phyloP scores from a whole-genome alignment of 768 basidiomycete genomes.

The Zangia roseola region DNA sequence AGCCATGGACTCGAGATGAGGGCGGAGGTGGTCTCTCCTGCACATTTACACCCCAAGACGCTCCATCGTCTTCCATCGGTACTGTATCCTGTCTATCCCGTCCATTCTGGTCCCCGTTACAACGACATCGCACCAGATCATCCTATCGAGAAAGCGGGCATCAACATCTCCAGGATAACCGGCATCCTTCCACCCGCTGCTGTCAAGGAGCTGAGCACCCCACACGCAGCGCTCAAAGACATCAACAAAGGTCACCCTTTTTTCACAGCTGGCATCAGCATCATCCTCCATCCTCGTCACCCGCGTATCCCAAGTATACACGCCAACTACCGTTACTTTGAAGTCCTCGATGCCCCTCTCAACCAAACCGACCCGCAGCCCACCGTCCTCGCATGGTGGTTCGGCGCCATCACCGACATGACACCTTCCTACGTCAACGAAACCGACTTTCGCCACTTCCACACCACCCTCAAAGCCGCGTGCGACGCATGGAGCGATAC shows the following conservation, averaged over 20 bases:
- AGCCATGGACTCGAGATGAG: constrained; percentile 14
- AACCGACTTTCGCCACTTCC: constrained; percentile 48
- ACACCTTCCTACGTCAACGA: constrained; percentile 51
- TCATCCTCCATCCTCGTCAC: constrained; percentile 25
- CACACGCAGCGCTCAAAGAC: constrained; percentile 16
- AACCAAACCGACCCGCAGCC: constrained; percentile 1
- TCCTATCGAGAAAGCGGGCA: constrained; percentile 23
- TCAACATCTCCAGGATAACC: constrained; percentile 21
- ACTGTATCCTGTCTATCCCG: neutral
- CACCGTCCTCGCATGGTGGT: constrained; percentile 26
- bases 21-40: constrained; percentile 20
- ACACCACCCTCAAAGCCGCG: constrained; percentile 40
- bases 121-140: constrained; percentile 1
- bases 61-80: neutral
- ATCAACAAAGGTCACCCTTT: constrained; percentile 13
- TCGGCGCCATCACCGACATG: constrained; percentile 37
- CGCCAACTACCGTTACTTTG: constrained; percentile 28
- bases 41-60: constrained; percentile 12
- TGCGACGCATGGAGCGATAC: constrained; percentile 42
- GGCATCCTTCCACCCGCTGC: constrained; percentile 20
- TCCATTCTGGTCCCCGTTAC: neutral
- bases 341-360: constrained; percentile 15
- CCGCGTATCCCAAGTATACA: constrained; percentile 21
- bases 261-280: constrained; percentile 17
- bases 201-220: constrained; percentile 22